Conservation (phyloP, 768 basidiomycete species). For the Rubroboletus pulcherrimus region DNA sequence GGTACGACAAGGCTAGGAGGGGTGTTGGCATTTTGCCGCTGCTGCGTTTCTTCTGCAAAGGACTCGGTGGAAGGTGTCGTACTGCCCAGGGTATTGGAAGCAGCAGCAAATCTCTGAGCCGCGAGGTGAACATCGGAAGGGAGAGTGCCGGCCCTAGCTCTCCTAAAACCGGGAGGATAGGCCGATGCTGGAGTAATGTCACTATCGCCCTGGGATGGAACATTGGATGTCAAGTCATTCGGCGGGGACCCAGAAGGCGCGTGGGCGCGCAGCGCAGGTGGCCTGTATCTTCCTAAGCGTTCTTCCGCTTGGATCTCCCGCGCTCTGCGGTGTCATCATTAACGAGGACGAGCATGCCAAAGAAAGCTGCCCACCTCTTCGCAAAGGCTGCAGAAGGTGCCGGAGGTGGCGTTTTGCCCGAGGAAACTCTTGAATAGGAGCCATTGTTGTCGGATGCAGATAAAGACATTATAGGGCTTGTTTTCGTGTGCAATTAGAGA, state of each 20-base stretch:
- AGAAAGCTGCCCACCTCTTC: slow-evolving; percentile 58
- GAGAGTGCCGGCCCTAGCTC: slow-evolving; percentile 96
- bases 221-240: slow-evolving; percentile 59
- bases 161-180: slow-evolving; percentile 83
- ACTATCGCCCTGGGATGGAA: slow-evolving; percentile 55
- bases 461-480: slow-evolving; percentile 83
- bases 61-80: slow-evolving; percentile 49
- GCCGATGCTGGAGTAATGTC: slow-evolving; percentile 63
- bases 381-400: slow-evolving; percentile 88
- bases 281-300: slow-evolving; percentile 67
- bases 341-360: slow-evolving; percentile 15
- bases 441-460: slow-evolving; percentile 78
- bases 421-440: slow-evolving; percentile 77
- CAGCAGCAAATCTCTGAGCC: slow-evolving; percentile 74
- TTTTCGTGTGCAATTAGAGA: slow-evolving; percentile 69
- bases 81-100: slow-evolving; percentile 53
- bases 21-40: slow-evolving; percentile 35
- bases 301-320: slow-evolving; percentile 83
- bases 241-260: slow-evolving; percentile 70
- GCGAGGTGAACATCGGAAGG: slow-evolving; percentile 92
- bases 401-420: slow-evolving; percentile 87
- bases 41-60: slow-evolving; percentile 44
- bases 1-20: slow-evolving; percentile 43
- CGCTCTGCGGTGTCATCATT: slow-evolving; percentile 47
- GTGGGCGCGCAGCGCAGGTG: slow-evolving; percentile 70